Conservation (phyloP, 2,329 filamentous ascomycete species). For the Aspergillus pseudoglaucus region DNA sequence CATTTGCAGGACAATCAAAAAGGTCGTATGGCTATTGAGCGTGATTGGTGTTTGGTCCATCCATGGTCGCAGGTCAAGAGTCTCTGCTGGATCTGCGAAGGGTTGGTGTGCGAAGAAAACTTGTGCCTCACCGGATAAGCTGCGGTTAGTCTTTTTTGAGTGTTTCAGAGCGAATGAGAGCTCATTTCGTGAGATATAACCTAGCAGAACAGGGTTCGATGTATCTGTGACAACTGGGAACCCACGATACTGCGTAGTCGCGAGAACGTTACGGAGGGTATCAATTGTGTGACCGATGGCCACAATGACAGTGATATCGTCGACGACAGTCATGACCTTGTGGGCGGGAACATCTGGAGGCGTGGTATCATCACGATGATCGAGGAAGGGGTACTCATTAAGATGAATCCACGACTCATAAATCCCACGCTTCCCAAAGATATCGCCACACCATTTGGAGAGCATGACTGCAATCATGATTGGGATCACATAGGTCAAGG, state of each 20-base stretch:
- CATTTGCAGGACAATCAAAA: constrained; percentile 83
- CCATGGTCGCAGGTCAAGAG: constrained; percentile 87
- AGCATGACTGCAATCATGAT: constrained; percentile 99
- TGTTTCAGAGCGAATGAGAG: constrained; percentile 71
- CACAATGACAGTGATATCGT: constrained; percentile 82
- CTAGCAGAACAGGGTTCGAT: constrained; percentile 70
- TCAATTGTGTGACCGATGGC: constrained; percentile 82
- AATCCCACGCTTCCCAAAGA: constrained; percentile 84
- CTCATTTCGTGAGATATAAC: constrained; percentile 91
- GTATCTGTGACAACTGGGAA: constrained; percentile 84
- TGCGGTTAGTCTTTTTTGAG: constrained; percentile 43
- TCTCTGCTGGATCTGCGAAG: constrained; percentile 67
- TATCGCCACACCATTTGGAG: constrained; percentile 96
- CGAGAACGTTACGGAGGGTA: constrained; percentile 64
- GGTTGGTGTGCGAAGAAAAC: constrained; percentile 80
- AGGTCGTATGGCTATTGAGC: constrained; percentile 64
- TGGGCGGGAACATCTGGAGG: constrained; percentile 80
- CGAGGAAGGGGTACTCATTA: constrained; percentile 90
- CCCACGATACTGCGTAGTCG: constrained; percentile 71
- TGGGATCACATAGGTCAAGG: constrained; percentile 89
- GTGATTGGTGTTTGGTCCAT: constrained; percentile 99
- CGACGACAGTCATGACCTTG: constrained; percentile 85
- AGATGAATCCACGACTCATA: constrained; percentile 98
- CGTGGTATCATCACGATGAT: constrained; percentile 72
- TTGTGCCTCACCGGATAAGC: constrained; percentile 64